Percentiles rank a stretch among this genome's conserved stretches.
Evolutionary conservation across 306 rosid species (phyloP).

Genomic region (Rosa rugosa): DNA sequence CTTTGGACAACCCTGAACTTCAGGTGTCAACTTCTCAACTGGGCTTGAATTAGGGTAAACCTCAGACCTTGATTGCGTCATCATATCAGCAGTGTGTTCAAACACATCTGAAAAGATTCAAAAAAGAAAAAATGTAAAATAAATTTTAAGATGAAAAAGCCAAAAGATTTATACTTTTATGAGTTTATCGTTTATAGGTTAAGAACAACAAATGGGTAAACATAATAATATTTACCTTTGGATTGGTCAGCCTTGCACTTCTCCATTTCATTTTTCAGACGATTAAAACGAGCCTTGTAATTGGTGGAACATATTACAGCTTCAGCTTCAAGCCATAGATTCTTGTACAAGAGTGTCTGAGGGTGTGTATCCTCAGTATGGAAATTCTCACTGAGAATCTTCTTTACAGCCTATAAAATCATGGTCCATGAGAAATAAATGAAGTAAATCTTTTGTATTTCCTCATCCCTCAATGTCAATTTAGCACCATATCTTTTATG

Average conservation of each 20-base stretch:
- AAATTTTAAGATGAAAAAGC: neutral
- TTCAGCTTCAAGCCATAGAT: slow-evolving; percentile 97
- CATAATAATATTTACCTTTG: slow-evolving; percentile 46
- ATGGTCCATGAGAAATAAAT: slow-evolving; percentile 9
- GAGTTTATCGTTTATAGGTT: neutral
- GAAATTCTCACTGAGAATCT: slow-evolving; percentile 68
- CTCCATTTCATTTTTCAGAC: slow-evolving; percentile 74
- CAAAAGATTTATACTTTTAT: neutral
- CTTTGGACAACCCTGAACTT: slow-evolving; percentile 33
- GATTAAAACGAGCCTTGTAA: slow-evolving; percentile 69
- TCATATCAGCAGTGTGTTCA: slow-evolving; percentile 37
- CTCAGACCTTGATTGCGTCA: slow-evolving; percentile 34
- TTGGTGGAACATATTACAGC: slow-evolving; percentile 73
- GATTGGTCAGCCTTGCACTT: slow-evolving; percentile 33
- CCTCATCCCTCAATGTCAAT: slow-evolving; percentile 10
- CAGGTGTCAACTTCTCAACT: slow-evolving; percentile 32
- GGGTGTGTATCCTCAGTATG: slow-evolving; percentile 49
- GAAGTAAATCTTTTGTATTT: slow-evolving; percentile 10
- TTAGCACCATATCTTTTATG: neutral
- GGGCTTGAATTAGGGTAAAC: slow-evolving; percentile 33
- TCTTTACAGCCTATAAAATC: slow-evolving; percentile 67
- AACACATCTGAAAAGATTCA: slow-evolving; percentile 22
- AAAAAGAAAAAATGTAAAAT: slow-evolving; percentile 10
- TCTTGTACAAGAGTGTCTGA: slow-evolving; percentile 61
- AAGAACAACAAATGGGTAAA: neutral